Conservation (phyloP, 257 asterid species). For the Scutellaria minor region DNA sequence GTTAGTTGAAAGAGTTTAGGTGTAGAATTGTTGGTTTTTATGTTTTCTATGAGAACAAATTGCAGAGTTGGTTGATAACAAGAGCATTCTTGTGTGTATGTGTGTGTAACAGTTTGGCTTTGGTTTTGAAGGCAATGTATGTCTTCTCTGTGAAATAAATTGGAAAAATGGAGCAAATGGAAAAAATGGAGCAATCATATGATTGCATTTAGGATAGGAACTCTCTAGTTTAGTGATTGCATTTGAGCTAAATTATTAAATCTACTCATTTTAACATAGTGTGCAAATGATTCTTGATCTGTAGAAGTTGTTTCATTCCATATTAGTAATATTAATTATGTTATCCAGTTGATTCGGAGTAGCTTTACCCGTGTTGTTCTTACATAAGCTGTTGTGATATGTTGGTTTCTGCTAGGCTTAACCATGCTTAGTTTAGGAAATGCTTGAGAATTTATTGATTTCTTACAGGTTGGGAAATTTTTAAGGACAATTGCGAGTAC, state of each 20-base stretch:
- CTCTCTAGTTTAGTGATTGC: not conserved
- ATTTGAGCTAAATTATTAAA: not conserved
- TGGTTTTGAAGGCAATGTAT: not conserved
- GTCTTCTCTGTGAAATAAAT: not conserved
- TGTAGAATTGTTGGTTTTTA: not conserved
- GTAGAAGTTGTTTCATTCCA: not conserved
- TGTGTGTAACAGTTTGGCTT: not conserved
- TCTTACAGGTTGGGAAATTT: conserved; percentile 73
- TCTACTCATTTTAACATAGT: not conserved
- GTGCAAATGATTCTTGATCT: not conserved
- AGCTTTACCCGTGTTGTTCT: not conserved
- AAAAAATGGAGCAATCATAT: not conserved
- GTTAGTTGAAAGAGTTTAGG: not conserved
- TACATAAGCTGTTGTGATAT: not conserved
- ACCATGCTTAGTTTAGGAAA: not conserved
- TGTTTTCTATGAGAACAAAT: conserved; percentile 4
- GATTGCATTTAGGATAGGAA: not conserved
- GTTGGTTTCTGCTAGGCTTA: not conserved
- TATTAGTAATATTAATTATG: not conserved
- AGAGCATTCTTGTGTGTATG: not conserved
- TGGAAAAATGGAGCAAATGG: conserved; percentile 11
- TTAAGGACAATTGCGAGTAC: conserved; percentile 84
- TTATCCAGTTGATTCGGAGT: not conserved
- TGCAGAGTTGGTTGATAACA: not conserved
- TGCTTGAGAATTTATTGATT: conserved; percentile 8